Evolutionary conservation across 1,284 basidiomycete species (phyloP), one percentile per base, ranked within the genome.

Genomic region (Ustilago esculenta): DNA sequence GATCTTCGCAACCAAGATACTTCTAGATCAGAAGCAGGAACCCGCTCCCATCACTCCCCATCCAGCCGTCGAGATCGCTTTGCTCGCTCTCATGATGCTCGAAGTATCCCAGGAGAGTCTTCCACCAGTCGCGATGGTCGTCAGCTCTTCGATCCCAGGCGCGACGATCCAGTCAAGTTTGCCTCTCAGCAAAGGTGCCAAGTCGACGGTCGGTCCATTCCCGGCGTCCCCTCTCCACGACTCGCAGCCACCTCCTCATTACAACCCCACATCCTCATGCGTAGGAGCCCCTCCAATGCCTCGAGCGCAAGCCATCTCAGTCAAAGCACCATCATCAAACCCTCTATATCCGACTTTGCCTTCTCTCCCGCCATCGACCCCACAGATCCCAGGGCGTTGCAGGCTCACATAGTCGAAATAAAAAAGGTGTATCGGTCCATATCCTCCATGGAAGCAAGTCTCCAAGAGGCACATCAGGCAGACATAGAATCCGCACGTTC

Each of bases 341-440:
- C 66, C 7, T 47, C 48, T 17, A 39, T 58, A 33, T 42, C 59
- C 29, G 55, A 58, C 24, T 29, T 47, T n/a, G 36, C 60, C 12
- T 57, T 66, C 25, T 18, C 39, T 24, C 33, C 68, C 17, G 42
- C 56, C 6, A 35, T 63, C 7, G 55, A 63, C 20, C 42, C 46
- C 12, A 39, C 49, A 3, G 57, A 66, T 54, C 59, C 66, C 4
- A 36, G 41, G 11, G 50, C 51, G 1, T 37, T 69, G 8, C 66
- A 69, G 21, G 54, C 59, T 12, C 68, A 91, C 40, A 87, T 91
- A 1, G 77, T 85, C 9, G 88, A 92, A 75, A 86, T 94, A 51
- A 93, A 93, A 84, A 86, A 86, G 59, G 85, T 92, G 0, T 94
- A 94, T 81, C 87, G 90, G 17, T 86, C 84, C 29, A 91, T 94